Evolutionary conservation across 2,329 filamentous ascomycete genomes (phyloP).

Genomic region (Pseudocercospora fuligena): DNA sequence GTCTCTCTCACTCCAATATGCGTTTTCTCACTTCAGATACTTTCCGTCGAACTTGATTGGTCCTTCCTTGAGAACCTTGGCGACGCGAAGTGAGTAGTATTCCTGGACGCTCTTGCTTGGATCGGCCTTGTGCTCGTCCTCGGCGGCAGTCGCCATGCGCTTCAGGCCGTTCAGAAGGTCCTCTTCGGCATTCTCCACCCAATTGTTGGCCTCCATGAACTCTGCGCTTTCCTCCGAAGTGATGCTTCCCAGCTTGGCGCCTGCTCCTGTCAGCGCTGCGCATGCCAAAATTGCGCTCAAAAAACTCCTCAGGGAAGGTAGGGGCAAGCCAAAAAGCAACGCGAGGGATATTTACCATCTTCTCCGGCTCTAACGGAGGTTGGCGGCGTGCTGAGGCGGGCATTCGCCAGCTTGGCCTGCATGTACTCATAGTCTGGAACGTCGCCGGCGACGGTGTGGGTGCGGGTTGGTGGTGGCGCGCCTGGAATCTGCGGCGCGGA

Average conservation of each 20-base stretch:
- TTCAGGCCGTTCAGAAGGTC: conserved; percentile 35
- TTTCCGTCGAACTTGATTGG: conserved; percentile 33
- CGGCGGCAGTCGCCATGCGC: conserved; percentile 40
- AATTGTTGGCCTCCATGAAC: conserved; percentile 37
- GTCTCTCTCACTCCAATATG: background rate
- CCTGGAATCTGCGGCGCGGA: conserved; percentile 14
- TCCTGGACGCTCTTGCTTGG: conserved; percentile 32
- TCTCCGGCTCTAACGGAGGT: conserved; percentile 9
- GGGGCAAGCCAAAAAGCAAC: conserved; percentile 3
- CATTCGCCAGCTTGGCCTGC: background rate
- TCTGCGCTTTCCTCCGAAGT: conserved; percentile 3
- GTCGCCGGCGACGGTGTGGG: conserved; percentile 23
- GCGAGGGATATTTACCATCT: background rate
- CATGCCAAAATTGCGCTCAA: background rate
- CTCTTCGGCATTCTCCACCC: conserved; percentile 40
- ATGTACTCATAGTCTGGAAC: conserved; percentile 11
- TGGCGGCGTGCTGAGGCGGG: conserved; percentile 5
- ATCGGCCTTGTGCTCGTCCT: conserved; percentile 38
- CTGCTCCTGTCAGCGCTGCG: conserved; percentile 10
- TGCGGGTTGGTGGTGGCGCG: conserved; percentile 22
- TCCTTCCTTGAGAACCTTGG: conserved; percentile 31
- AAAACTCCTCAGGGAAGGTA: background rate
- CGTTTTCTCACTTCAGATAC: conserved; percentile 21
- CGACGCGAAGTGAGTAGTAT: conserved; percentile 39
- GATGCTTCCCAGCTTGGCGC: background rate